Evolutionary conservation across 306 rosid species (phyloP), one percentile per base, ranked within the genome.

Genomic region (Trifolium dubium): DNA sequence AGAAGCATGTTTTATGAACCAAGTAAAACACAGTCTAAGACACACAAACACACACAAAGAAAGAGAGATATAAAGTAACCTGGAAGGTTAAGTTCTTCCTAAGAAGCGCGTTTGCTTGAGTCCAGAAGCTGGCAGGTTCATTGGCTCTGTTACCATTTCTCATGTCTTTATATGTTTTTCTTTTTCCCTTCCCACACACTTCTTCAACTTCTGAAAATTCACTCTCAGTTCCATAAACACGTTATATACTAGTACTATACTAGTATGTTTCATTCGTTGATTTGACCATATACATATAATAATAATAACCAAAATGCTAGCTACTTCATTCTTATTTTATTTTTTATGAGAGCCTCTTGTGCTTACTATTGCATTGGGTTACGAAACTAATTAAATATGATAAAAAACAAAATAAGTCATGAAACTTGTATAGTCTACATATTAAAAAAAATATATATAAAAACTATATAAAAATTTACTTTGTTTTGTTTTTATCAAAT

Each of bases 101-200:
- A 47, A 93, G 93, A 8, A 93, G 86, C 51, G 98, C 97, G 79
- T 93, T 86, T 32, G 93, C 98, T 64, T 89, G 98, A 71, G 91
- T 86, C 91, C 89, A 86, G 88, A 88, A 93, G 73, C 87, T 89
- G 5, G 98, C 86, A 4, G 80, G 87, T 31, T 87, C 89, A 34
- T 28, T 78, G 28, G 86, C 55, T 3, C 80, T 23, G 66, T 80
- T 74, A 30, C 43, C 73, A 54, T 41, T 59, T 68, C 12, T 69
- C 76, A 67, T 80, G 76, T 0, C 2, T 56, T 34, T 14, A 5
- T 55, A 67, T 80, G 76, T 0, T 3, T 56, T 34, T 14, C 9
- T 55, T 34, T 2, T 10, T 6, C 4, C 8, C 15, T 43, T 43
- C 29, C 44, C 5, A 28, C 49, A 34, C 14, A 35, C 4, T 23